Percentiles rank a stretch among this genome's conserved stretches.
phyloP scores from a whole-genome alignment of 306 rosid genomes.

The Ormosia semicastrata region DNA sequence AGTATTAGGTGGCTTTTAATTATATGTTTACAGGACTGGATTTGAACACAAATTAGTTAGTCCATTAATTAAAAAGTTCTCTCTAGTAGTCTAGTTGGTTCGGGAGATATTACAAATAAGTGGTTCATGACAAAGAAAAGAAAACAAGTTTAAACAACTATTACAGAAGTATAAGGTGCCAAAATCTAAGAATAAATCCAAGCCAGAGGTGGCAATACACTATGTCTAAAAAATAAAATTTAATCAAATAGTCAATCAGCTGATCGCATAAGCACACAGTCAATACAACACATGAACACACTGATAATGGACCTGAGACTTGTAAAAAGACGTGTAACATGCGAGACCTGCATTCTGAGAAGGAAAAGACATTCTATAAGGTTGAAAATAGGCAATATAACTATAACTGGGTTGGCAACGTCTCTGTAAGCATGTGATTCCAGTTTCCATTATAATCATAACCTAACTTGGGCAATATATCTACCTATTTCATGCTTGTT shows the following conservation, averaged over 20 bases:
- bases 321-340: not conserved
- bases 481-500: not conserved
- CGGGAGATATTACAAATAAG: not conserved
- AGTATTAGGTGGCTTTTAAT: not conserved
- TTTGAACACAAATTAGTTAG: not conserved
- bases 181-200: constrained; percentile 11
- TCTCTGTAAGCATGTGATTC: not conserved
- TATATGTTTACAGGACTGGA: not conserved
- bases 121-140: not conserved
- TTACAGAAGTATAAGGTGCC: not conserved
- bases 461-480: constrained; percentile 2
- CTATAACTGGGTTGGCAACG: not conserved
- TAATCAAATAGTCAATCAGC: not conserved
- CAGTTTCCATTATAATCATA: constrained; percentile 12
- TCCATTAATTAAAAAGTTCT: not conserved
- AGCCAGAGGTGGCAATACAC: not conserved
- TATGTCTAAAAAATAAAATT: not conserved
- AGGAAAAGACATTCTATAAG: not conserved
- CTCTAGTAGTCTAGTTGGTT: not conserved
- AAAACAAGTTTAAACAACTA: not conserved
- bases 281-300: not conserved
- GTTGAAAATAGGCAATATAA: constrained; percentile 4
- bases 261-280: not conserved
- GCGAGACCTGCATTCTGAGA: not conserved
- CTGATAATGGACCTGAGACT: not conserved